A percentile compares a stretch with the other conserved stretches of the same genome.
These are phyloP conservation scores for Fonsecaea nubica DNA, from an alignment of 2,329 filamentous ascomycete genomes.

Conservation along the genomic window DNA sequence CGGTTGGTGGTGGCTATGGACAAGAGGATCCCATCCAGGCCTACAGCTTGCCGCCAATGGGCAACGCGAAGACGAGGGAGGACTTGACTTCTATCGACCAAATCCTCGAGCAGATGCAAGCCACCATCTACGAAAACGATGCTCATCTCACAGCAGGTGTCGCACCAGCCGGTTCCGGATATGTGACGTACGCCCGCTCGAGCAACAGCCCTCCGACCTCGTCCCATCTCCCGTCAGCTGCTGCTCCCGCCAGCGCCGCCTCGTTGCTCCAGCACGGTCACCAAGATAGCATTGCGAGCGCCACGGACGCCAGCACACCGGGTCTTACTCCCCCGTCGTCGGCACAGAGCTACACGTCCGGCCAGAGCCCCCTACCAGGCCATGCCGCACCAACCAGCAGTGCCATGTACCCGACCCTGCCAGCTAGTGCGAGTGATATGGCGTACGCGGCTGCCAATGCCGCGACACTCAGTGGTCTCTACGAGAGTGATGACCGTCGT, in stretches of 20 bases:
- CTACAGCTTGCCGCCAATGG: constrained; percentile 86
- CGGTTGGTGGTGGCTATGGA: constrained; percentile 59
- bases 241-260: constrained; percentile 46
- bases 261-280: constrained; percentile 37
- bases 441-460: constrained; percentile 64
- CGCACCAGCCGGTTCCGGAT: constrained; percentile 74
- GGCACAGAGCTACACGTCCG: constrained; percentile 67
- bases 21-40: constrained; percentile 68
- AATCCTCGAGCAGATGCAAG: constrained; percentile 93
- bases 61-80: constrained; percentile 87
- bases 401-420: constrained; percentile 69
- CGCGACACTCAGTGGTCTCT: constrained; percentile 65
- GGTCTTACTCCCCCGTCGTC: constrained; percentile 68
- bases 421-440: constrained; percentile 63
- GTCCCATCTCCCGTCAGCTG: constrained; percentile 50
- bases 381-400: constrained; percentile 43
- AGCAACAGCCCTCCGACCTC: constrained; percentile 61
- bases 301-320: constrained; percentile 60
- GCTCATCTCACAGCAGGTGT: constrained; percentile 81
- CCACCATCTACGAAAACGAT: constrained; percentile 92
- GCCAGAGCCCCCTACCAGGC: constrained; percentile 61
- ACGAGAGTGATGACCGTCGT: constrained; percentile 66
- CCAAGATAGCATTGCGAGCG: constrained; percentile 44
- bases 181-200: constrained; percentile 61
- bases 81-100: constrained; percentile 93